phyloP scores from a whole-genome alignment of 169 alveolate species.

The Plasmodium yoelii region DNA sequence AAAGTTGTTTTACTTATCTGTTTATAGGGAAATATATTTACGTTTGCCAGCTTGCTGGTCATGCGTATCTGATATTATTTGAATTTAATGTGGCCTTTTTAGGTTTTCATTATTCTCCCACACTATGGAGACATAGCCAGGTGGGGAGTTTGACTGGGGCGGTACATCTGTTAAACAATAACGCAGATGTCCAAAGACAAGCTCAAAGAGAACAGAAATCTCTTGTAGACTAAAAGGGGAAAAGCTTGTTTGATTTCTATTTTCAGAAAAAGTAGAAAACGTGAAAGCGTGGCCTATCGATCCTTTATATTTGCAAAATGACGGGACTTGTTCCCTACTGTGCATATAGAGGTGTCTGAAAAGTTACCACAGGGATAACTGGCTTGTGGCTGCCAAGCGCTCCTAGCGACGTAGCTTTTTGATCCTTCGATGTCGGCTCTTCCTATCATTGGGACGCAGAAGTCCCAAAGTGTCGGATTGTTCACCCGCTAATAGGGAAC shows the following conservation, averaged over 20 bases:
- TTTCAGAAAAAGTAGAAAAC: conserved; percentile 93
- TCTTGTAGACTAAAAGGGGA: conserved; percentile 94
- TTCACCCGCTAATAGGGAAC: conserved; percentile 84
- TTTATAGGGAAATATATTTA: conserved; percentile 81
- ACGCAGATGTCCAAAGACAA: conserved; percentile 93
- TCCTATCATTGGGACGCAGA: conserved; percentile 87
- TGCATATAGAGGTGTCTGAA: conserved; percentile 54
- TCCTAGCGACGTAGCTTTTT: conserved; percentile 94
- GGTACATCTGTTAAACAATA: conserved; percentile 93
- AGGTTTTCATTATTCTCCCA: too few relatives aligned
- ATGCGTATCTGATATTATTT: not conserved
- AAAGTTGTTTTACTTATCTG: conserved; percentile 90
- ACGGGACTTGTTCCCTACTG: conserved; percentile 18
- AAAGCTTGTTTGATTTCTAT: conserved; percentile 93
- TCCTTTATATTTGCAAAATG: conserved; percentile 26
- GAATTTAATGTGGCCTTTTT: conserved; percentile 41
- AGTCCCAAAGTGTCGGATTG: conserved; percentile 87
- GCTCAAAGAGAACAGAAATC: conserved; percentile 96
- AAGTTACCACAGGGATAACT: conserved; percentile 78
- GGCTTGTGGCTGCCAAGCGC: conserved; percentile 95
- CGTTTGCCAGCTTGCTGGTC: not conserved
- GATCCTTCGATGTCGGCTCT: conserved; percentile 89
- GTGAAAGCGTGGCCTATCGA: conserved; percentile 93
- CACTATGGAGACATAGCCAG: conserved; percentile 91
- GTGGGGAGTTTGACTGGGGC: conserved; percentile 97